These are phyloP conservation scores for Alloteropsis angusta DNA, from an alignment of 202 grass and related monocot genomes.

Conservation along the genomic window DNA sequence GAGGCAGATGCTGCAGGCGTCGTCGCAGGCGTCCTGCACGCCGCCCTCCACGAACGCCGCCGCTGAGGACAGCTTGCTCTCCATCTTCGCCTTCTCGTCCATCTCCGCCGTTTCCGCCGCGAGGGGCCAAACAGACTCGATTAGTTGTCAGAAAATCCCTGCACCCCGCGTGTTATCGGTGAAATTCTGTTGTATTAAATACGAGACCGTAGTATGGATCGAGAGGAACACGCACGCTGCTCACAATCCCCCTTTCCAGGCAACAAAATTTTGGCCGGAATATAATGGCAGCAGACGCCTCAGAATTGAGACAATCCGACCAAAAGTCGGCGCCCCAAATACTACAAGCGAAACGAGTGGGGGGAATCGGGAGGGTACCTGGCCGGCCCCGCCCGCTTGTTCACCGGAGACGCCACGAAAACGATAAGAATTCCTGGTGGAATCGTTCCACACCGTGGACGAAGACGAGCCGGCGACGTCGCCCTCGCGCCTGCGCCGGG, in stretches of 20 bases:
- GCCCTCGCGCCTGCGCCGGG: background rate
- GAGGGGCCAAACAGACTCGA: background rate
- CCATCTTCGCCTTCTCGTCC: slow-evolving; percentile 62
- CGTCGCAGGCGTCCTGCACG: slow-evolving; percentile 73
- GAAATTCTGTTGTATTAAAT: background rate
- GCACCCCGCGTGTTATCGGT: background rate
- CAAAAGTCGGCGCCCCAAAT: background rate
- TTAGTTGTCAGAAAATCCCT: background rate
- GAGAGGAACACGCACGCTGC: background rate
- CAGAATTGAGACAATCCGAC: background rate
- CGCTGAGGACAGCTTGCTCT: slow-evolving; percentile 48
- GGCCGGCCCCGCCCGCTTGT: background rate
- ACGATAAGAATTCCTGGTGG: background rate
- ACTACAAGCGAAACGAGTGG: background rate
- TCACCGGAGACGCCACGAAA: background rate
- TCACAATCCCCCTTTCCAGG: background rate
- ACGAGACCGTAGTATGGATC: background rate
- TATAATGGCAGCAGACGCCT: background rate
- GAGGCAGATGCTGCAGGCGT: slow-evolving; percentile 77
- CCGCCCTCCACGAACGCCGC: slow-evolving; percentile 72
- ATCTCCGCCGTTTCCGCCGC: slow-evolving; percentile 25
- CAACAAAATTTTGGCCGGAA: background rate
- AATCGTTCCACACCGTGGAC: slow-evolving; percentile 15
- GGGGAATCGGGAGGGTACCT: slow-evolving; percentile 2
- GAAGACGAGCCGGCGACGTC: slow-evolving; percentile 3